These are phyloP conservation scores for Houttuynia cordata DNA, from an alignment of 164 flowering plant species.

Conservation along the genomic window DNA sequence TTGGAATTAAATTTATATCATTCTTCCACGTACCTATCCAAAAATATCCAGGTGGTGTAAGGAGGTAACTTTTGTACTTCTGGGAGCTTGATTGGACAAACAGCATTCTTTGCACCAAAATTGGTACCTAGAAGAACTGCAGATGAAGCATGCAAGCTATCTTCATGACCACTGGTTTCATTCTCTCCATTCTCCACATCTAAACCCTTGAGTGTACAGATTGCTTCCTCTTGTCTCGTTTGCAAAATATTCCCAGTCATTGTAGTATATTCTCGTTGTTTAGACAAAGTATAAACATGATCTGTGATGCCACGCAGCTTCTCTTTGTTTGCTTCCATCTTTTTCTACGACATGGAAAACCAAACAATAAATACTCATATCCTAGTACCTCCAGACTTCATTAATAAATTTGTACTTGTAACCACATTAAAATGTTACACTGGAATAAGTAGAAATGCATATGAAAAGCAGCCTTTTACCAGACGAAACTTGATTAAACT, in stretches of 20 bases:
- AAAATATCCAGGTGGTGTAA: constrained; percentile 95
- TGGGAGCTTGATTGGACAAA: constrained; percentile 65
- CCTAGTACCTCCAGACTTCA: too few relatives aligned
- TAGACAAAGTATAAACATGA: constrained; percentile 28
- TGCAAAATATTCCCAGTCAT: constrained; percentile 32
- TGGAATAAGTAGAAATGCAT: too few relatives aligned
- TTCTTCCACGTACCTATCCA: constrained; percentile 53
- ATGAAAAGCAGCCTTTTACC: too few relatives aligned
- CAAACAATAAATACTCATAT: too few relatives aligned
- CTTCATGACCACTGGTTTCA: constrained; percentile 46
- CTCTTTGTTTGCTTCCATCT: constrained; percentile 60
- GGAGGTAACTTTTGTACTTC: constrained; percentile 80
- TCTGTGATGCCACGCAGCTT: constrained; percentile 43
- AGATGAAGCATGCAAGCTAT: constrained; percentile 42
- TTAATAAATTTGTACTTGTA: too few relatives aligned
- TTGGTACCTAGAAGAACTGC: constrained; percentile 60
- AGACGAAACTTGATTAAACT: too few relatives aligned
- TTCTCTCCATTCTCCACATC: constrained; percentile 35
- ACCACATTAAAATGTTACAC: too few relatives aligned
- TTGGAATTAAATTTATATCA: too few relatives aligned
- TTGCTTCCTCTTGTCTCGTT: constrained; percentile 69
- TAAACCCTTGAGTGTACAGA: constrained; percentile 49
- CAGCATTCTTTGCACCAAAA: constrained; percentile 55
- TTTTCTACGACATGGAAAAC: constrained; percentile 31
- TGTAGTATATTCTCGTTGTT: constrained; percentile 27